Base-by-base conservation (phyloP, 306 rosid genomes). In the Senna tora region DNA sequence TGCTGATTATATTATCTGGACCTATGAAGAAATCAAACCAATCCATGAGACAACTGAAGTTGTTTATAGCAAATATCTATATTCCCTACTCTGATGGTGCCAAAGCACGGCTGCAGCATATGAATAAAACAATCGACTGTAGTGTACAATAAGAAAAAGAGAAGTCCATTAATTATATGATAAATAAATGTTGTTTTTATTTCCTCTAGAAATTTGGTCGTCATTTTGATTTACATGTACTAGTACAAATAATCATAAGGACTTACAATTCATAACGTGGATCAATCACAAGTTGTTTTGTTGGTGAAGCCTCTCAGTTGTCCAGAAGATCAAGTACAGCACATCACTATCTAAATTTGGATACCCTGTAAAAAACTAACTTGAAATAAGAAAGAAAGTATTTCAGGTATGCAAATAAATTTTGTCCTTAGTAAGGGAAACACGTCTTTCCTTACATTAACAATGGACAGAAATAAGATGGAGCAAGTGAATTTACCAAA, bases 261-360 rank as follows among this genome's bases (percentile, higher is more conserved):
- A 77, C 85, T 86, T 81, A 91, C 98, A 64, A 72, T 75, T 86
- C 87, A 76, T 38, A 90, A 32, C 91, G 89, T 71, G 76, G 81
- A 86, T 93, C 94, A 77, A 91, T 83, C 72, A 83, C 88, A 57
- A 81, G 73, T 53, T 86, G 87, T 77, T n/a, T n/a, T 87, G 97
- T 51, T 80, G 97, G 82, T 89, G 89, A 82, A 90, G 97, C 83
- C 75, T 93, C 85, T 91, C 98, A 34, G 80, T 75, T 7, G 96
- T 93, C 87, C 81, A 84, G 67, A 79, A 84, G 67, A 79, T 65
- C 80, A 93, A 77, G 82, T 80, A 74, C 79, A 93, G 73, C 46
- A 87, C 79, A 82, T 91, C 93, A 66, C 52, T 77, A 61, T 93
- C 98, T 25, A 89, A 73, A 93, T 38, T 84, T 87, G 90, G 53